These are phyloP conservation scores for Friedmanniomyces simplex DNA, from an alignment of 495 filamentous ascomycete species.

Conservation along the genomic window DNA sequence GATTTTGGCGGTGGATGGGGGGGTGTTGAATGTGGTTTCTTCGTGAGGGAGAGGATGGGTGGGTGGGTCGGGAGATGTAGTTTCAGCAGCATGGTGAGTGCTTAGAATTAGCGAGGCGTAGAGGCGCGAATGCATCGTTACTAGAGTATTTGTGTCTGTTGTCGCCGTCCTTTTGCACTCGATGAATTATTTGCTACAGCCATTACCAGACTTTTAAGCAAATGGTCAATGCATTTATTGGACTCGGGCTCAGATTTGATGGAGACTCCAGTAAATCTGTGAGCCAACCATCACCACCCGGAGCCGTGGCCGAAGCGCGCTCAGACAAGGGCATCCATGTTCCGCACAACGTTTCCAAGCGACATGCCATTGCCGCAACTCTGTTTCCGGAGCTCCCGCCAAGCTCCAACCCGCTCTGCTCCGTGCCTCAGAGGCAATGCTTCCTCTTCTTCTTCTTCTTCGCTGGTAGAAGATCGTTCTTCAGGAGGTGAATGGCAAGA, in stretches of 20 bases:
- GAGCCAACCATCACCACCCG: neutral
- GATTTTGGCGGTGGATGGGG: conserved; percentile 51
- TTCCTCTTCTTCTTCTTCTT: neutral
- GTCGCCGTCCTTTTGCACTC: too few species aligned
- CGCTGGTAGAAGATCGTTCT: neutral
- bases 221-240: too few species aligned
- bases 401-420: neutral
- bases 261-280: neutral
- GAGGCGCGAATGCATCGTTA: too few species aligned
- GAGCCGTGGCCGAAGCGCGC: neutral
- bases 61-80: too few species aligned
- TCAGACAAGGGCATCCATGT: neutral
- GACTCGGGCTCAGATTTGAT: too few species aligned
- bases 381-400: neutral
- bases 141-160: too few species aligned
- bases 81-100: too few species aligned
- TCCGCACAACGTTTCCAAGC: neutral
- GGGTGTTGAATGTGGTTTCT: conserved; percentile 40
- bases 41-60: neutral
- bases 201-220: too few species aligned
- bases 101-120: too few species aligned
- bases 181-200: too few species aligned
- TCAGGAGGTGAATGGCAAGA: too few species aligned
- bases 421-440: neutral
- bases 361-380: neutral